These are phyloP conservation scores for Pythium myriotylum DNA, from an alignment of 352 stramenopile genomes.

Conservation along the genomic window DNA sequence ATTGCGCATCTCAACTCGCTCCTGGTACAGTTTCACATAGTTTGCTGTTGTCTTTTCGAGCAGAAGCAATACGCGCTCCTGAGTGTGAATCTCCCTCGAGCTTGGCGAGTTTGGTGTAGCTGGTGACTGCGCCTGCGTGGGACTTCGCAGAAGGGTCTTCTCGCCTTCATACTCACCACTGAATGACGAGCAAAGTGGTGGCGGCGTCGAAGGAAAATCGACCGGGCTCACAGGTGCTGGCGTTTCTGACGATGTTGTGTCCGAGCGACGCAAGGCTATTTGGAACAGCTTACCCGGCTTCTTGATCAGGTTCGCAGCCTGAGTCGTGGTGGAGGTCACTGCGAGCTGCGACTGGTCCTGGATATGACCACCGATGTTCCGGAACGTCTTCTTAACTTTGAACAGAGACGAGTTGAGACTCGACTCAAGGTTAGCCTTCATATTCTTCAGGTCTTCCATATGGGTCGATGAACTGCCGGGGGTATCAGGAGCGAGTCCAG, in stretches of 20 bases:
- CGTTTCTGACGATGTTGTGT: constrained; percentile 9
- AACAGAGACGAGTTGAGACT: constrained; percentile 71
- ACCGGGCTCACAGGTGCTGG: constrained; percentile 1
- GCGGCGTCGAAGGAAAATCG: constrained; percentile 17
- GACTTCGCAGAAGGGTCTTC: constrained; percentile 13
- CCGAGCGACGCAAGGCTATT: constrained; percentile 36
- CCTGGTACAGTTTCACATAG: constrained; percentile 63
- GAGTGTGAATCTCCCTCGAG: constrained; percentile 25
- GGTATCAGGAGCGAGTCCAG: background rate
- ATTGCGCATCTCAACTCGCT: constrained; percentile 64
- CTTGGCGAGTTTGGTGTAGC: background rate
- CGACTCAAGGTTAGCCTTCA: constrained; percentile 73
- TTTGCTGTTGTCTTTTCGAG: constrained; percentile 60
- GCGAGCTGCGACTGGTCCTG: constrained; percentile 29
- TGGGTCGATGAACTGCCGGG: constrained; percentile 5
- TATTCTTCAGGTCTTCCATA: constrained; percentile 76
- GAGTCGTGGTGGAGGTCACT: constrained; percentile 24
- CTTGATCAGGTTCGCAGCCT: constrained; percentile 74
- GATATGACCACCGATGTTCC: constrained; percentile 55
- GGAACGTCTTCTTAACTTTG: constrained; percentile 77
- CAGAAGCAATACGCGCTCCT: constrained; percentile 54
- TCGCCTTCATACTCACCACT: constrained; percentile 5
- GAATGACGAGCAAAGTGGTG: constrained; percentile 1
- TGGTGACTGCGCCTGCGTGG: constrained; percentile 1
- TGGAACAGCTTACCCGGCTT: constrained; percentile 65